Conservation (phyloP, 2,329 filamentous ascomycete species). For the Calonectria honghensis region DNA sequence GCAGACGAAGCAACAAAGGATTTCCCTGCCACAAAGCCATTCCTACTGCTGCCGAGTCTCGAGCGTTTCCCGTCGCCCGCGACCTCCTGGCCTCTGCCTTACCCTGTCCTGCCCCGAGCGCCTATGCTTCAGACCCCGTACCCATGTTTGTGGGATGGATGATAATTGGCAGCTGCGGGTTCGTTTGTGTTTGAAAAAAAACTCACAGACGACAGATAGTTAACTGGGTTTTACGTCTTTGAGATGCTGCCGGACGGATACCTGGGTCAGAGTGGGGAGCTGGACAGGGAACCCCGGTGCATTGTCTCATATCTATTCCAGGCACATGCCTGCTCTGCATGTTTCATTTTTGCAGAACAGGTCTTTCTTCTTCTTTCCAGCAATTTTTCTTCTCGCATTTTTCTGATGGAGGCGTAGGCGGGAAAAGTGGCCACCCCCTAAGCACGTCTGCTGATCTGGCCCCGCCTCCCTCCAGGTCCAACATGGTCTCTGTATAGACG, state of each 20-base stretch:
- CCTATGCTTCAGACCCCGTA: slow-evolving; percentile 21
- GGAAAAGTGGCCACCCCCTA: slow-evolving; percentile 6
- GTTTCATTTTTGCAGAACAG: slow-evolving; percentile 36
- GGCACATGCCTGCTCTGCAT: slow-evolving; percentile 42
- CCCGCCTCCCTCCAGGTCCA: neutral
- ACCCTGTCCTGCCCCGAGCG: neutral
- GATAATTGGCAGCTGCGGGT: slow-evolving; percentile 31
- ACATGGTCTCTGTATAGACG: slow-evolving; percentile 1
- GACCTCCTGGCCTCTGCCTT: slow-evolving; percentile 8
- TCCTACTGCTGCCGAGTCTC: slow-evolving; percentile 21
- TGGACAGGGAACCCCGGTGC: slow-evolving; percentile 4
- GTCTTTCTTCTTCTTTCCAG: neutral
- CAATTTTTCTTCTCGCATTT: slow-evolving; percentile 19
- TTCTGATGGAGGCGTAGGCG: slow-evolving; percentile 29
- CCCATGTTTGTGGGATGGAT: slow-evolving; percentile 12
- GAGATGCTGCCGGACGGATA: slow-evolving; percentile 10
- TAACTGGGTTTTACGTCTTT: neutral
- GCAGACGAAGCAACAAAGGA: slow-evolving; percentile 16
- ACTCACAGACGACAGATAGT: slow-evolving; percentile 18
- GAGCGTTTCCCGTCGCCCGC: slow-evolving; percentile 26
- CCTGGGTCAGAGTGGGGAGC: slow-evolving; percentile 10
- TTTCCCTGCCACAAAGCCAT: slow-evolving; percentile 19
- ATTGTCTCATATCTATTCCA: slow-evolving; percentile 37
- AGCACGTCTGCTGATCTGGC: slow-evolving; percentile 11
- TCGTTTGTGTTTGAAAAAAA: slow-evolving; percentile 25